phyloP scores from a whole-genome alignment of 495 filamentous ascomycete genomes.

The Mycothermus thermophilus region DNA sequence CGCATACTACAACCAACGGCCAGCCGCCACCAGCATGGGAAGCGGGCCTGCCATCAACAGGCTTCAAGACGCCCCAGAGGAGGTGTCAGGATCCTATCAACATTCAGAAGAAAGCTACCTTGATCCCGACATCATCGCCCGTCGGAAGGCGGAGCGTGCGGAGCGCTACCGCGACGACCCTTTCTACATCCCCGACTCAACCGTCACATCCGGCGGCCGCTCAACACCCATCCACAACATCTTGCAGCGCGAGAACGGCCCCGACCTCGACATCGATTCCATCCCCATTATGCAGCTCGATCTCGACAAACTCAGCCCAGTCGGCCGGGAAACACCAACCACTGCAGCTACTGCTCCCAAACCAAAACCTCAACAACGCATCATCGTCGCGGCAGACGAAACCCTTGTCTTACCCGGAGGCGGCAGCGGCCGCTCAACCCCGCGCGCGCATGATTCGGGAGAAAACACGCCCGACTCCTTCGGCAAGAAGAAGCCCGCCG shows the following conservation, averaged over 20 bases:
- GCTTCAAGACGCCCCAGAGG: slow-evolving; percentile 28
- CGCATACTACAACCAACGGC: slow-evolving; percentile 55
- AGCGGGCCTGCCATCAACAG: slow-evolving; percentile 40
- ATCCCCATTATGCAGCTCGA: slow-evolving; percentile 92
- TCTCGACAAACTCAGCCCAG: slow-evolving; percentile 37
- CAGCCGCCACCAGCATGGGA: slow-evolving; percentile 24
- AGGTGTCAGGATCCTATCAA: slow-evolving; percentile 49
- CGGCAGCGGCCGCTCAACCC: slow-evolving; percentile 29
- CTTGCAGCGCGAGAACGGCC: slow-evolving; percentile 50
- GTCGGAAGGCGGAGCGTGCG: slow-evolving; percentile 50
- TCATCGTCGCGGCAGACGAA: slow-evolving; percentile 52
- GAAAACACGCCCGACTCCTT: slow-evolving; percentile 20
- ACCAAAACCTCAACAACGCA: slow-evolving; percentile 29
- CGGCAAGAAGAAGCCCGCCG: slow-evolving; percentile 19
- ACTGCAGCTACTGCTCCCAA: slow-evolving; percentile 6
- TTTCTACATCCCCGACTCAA: slow-evolving; percentile 67
- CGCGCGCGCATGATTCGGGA: slow-evolving; percentile 33
- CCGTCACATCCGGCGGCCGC: slow-evolving; percentile 28
- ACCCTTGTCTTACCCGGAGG: slow-evolving; percentile 19
- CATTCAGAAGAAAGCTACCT: slow-evolving; percentile 43
- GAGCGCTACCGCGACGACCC: slow-evolving; percentile 85
- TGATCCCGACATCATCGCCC: slow-evolving; percentile 47
- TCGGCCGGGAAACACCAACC: neutral
- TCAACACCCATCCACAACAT: slow-evolving; percentile 63
- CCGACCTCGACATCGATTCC: slow-evolving; percentile 73